Percentiles rank a stretch among this genome's conserved stretches.
Conservation (phyloP, 2,329 filamentous ascomycete species). For the Rachicladosporium sp. region DNA sequence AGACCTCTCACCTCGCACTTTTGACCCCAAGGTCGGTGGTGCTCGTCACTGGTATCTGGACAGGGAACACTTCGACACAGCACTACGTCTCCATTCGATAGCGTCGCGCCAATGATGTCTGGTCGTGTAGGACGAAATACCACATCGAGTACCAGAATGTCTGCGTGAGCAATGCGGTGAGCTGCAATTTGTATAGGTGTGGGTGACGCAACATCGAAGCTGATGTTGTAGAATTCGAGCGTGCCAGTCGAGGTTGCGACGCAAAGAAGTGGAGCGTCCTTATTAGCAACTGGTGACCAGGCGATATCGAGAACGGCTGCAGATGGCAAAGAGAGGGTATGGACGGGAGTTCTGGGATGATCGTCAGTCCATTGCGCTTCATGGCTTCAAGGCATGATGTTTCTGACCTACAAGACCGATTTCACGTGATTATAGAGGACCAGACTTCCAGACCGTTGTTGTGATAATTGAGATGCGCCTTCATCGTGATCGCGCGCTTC, state of each 20-base stretch:
- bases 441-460: slow-evolving; percentile 56
- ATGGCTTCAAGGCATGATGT: slow-evolving; percentile 1
- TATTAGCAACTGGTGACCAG: slow-evolving; percentile 48
- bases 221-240: slow-evolving; percentile 50
- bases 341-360: slow-evolving; percentile 10
- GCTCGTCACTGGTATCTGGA: too few species aligned
- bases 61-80: slow-evolving; percentile 19
- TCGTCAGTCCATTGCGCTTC: background rate
- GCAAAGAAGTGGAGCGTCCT: slow-evolving; percentile 43
- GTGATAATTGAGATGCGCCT: background rate
- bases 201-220: slow-evolving; percentile 6
- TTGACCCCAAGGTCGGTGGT: too few species aligned
- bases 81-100: slow-evolving; percentile 52
- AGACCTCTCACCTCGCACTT: too few species aligned
- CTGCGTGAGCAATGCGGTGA: slow-evolving; percentile 40
- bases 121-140: slow-evolving; percentile 53
- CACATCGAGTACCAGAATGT: slow-evolving; percentile 58
- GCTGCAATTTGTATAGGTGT: slow-evolving; percentile 28
- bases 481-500: slow-evolving; percentile 11
- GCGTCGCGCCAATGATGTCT: slow-evolving; percentile 54
- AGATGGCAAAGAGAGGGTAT: slow-evolving; percentile 48
- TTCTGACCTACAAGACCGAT: slow-evolving; percentile 41
- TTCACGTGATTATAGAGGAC: slow-evolving; percentile 49
- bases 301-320: slow-evolving; percentile 70
- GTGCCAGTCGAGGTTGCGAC: slow-evolving; percentile 67